A percentile compares a stretch with the other conserved stretches of the same genome.
phyloP scores from a whole-genome alignment of 2,329 filamentous ascomycete genomes.

The Hypoxylon sp. region DNA sequence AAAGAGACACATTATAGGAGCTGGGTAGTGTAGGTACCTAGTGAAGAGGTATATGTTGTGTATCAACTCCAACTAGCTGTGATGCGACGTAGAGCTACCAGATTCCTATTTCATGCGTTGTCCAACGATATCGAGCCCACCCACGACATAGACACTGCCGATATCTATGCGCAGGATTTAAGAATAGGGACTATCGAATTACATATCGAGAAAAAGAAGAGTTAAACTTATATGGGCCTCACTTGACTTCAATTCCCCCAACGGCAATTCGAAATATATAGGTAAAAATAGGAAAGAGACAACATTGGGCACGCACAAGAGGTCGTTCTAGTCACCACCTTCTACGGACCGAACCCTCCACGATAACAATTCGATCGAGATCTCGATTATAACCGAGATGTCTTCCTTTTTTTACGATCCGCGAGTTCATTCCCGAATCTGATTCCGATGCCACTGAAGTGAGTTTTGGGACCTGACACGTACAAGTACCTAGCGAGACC shows the following conservation, averaged over 20 bases:
- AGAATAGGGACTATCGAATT: background rate
- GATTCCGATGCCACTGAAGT: background rate
- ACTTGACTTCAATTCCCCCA: background rate
- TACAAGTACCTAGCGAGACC: background rate
- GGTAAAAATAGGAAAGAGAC: background rate
- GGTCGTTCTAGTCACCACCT: background rate
- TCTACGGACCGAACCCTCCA: background rate
- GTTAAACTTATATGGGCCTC: background rate
- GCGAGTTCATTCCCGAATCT: conserved; percentile 1
- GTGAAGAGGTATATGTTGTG: background rate
- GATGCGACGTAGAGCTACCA: conserved; percentile 5
- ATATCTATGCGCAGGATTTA: background rate
- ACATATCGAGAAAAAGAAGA: background rate
- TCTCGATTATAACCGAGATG: conserved; percentile 11
- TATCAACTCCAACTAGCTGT: background rate
- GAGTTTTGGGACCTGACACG: background rate
- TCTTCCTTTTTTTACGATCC: conserved; percentile 11
- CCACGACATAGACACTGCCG: conserved; percentile 6
- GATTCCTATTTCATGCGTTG: conserved; percentile 4
- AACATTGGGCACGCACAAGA: background rate
- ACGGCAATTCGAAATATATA: background rate
- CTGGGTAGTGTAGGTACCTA: background rate
- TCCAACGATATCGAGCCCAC: conserved; percentile 6
- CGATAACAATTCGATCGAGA: conserved; percentile 22
- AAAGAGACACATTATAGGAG: background rate